phyloP scores from a whole-genome alignment of 202 grass and related monocot genomes.

The Miscanthus sacchariflorus region DNA sequence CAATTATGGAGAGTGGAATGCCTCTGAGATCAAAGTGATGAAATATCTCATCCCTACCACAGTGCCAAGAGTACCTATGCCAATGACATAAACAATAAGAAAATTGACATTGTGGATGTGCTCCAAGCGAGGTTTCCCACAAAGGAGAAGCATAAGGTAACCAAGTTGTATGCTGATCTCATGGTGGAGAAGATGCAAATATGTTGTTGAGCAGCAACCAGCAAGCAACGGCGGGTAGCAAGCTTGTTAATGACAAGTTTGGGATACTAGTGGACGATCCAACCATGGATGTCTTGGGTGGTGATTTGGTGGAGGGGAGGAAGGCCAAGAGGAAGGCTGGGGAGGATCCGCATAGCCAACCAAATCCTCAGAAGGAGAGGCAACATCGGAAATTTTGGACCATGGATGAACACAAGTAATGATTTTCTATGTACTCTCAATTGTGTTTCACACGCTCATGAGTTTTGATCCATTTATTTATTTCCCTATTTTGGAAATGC shows the following conservation, averaged over 20 bases:
- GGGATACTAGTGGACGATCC: neutral
- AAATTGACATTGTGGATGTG: neutral
- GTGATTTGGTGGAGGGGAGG: neutral
- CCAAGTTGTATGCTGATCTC: too few relatives aligned
- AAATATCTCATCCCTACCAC: slow-evolving; percentile 9
- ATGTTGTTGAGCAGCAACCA: too few relatives aligned
- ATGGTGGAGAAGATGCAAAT: too few relatives aligned
- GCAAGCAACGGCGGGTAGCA: fast-evolving
- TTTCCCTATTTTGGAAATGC: neutral
- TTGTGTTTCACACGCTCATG: neutral
- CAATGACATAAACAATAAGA: slow-evolving; percentile 13
- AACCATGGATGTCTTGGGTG: neutral
- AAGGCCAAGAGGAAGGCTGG: neutral
- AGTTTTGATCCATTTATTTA: neutral
- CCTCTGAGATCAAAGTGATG: slow-evolving; percentile 21
- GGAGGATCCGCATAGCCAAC: neutral
- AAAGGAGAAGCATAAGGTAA: slow-evolving; percentile 17
- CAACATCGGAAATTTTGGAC: neutral
- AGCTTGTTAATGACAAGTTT: neutral
- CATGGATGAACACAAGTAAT: neutral
- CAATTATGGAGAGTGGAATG: slow-evolving; percentile 31
- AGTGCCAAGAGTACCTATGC: neutral
- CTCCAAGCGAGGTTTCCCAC: slow-evolving; percentile 13
- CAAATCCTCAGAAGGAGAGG: neutral
- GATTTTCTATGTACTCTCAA: neutral